phyloP scores from a whole-genome alignment of 306 rosid species.

The Ochetophila trinervis region DNA sequence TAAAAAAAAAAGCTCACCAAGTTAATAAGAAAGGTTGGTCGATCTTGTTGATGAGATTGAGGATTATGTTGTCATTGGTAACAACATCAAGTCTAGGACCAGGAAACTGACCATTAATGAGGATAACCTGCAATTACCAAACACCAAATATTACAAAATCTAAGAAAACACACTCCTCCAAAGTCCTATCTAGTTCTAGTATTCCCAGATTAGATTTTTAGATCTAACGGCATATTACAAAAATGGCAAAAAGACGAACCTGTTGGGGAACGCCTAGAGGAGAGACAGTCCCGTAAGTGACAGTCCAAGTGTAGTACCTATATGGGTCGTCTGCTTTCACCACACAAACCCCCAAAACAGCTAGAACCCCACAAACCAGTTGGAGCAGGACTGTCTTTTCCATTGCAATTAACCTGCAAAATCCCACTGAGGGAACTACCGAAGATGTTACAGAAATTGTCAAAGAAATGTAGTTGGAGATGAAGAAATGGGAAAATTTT shows the following conservation, averaged over 20 bases:
- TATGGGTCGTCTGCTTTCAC: conserved; percentile 83
- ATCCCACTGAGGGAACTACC: conserved; percentile 1
- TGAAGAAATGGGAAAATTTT: conserved; percentile 8
- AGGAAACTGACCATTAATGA: conserved; percentile 88
- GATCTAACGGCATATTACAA: conserved; percentile 25
- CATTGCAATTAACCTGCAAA: conserved; percentile 44
- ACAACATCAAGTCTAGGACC: conserved; percentile 92
- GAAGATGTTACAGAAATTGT: conserved; percentile 1
- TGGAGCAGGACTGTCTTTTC: conserved; percentile 37
- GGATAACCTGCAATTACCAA: conserved; percentile 60
- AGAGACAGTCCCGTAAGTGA: conserved; percentile 78
- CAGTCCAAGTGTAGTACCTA: conserved; percentile 76
- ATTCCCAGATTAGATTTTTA: conserved; percentile 26
- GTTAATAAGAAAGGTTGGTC: conserved; percentile 81
- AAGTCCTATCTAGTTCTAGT: background rate
- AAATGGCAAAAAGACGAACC: conserved; percentile 41
- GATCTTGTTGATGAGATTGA: conserved; percentile 87
- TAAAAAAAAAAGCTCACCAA: conserved; percentile 33
- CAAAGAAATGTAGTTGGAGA: background rate
- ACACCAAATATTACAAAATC: conserved; percentile 28
- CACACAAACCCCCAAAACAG: conserved; percentile 35
- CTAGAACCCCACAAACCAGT: conserved; percentile 40
- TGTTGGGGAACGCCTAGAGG: conserved; percentile 84
- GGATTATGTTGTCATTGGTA: conserved; percentile 82
- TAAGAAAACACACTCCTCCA: background rate